A percentile compares a stretch with the other conserved stretches of the same genome.
Evolutionary conservation across 2,329 filamentous ascomycete species (phyloP).

Genomic region (Xylaria polymorpha): DNA sequence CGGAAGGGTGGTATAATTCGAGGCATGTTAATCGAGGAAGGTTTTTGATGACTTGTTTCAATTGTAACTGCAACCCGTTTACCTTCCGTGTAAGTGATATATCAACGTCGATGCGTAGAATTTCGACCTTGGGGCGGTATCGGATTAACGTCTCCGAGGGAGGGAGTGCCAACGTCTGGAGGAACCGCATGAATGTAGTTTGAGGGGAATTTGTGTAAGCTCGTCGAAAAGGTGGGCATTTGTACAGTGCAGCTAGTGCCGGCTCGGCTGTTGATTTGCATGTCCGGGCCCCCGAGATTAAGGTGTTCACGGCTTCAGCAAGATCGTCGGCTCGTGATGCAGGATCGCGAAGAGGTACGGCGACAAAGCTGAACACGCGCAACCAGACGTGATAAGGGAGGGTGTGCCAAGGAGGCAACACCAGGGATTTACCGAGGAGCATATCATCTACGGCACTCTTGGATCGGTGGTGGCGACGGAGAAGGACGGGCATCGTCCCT

Average conservation of each 20-base stretch:
- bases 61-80: conserved; percentile 55
- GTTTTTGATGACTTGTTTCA: conserved; percentile 68
- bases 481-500: background rate
- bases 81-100: conserved; percentile 47
- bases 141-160: conserved; percentile 64
- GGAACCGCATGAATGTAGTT: conserved; percentile 64
- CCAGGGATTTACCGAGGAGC: conserved; percentile 55
- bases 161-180: conserved; percentile 54
- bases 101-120: conserved; percentile 75
- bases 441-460: conserved; percentile 14
- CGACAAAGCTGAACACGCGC: conserved; percentile 76
- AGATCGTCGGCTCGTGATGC: conserved; percentile 56
- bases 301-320: conserved; percentile 57
- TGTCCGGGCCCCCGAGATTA: conserved; percentile 70
- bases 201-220: conserved; percentile 55
- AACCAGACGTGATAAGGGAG: conserved; percentile 76
- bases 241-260: conserved; percentile 78
- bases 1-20: conserved; percentile 76
- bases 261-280: conserved; percentile 77
- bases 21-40: conserved; percentile 76
- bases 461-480: background rate
- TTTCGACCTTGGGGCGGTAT: conserved; percentile 77
- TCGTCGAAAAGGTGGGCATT: conserved; percentile 70
- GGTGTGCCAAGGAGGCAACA: conserved; percentile 61
- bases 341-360: conserved; percentile 64